Conservation (phyloP, 441 rosid genomes). For the Adansonia rubrostipa region DNA sequence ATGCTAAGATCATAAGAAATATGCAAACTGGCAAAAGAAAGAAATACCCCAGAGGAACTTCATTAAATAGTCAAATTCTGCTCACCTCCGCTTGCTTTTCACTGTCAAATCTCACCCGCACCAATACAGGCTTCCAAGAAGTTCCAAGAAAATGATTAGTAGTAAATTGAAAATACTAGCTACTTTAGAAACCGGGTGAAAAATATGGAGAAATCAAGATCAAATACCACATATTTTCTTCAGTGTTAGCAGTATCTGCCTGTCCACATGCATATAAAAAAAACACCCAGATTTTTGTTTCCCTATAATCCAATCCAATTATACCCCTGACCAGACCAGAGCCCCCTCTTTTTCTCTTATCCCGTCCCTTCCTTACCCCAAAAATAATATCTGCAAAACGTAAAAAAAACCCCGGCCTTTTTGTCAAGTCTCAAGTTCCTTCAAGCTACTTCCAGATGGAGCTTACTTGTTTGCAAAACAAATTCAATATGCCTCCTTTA, state of each 20-base stretch:
- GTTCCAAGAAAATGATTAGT: too few species aligned
- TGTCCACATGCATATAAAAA: slow-evolving; percentile 12
- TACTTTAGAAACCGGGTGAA: background rate
- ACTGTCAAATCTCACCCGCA: too few species aligned
- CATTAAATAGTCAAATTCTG: too few species aligned
- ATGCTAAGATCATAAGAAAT: background rate
- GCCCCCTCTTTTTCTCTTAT: slow-evolving; percentile 29
- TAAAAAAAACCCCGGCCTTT: background rate
- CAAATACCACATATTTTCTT: slow-evolving; percentile 6
- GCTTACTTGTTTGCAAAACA: slow-evolving; percentile 45
- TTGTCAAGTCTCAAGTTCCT: background rate
- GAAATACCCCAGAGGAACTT: too few species aligned
- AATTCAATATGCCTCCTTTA: slow-evolving; percentile 46
- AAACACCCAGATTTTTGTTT: slow-evolving; percentile 28
- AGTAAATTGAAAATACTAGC: background rate
- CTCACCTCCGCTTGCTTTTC: too few species aligned
- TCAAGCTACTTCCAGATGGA: slow-evolving; percentile 36
- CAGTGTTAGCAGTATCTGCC: background rate
- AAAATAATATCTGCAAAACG: background rate
- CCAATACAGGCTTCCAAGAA: too few species aligned
- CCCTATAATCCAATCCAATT: slow-evolving; percentile 35
- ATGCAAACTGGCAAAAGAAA: background rate
- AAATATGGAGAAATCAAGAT: background rate
- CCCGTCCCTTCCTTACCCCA: background rate
- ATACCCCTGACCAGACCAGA: background rate